These are phyloP conservation scores for Rhynchospora breviuscula DNA, from an alignment of 176 grass and related monocot species.

Conservation along the genomic window DNA sequence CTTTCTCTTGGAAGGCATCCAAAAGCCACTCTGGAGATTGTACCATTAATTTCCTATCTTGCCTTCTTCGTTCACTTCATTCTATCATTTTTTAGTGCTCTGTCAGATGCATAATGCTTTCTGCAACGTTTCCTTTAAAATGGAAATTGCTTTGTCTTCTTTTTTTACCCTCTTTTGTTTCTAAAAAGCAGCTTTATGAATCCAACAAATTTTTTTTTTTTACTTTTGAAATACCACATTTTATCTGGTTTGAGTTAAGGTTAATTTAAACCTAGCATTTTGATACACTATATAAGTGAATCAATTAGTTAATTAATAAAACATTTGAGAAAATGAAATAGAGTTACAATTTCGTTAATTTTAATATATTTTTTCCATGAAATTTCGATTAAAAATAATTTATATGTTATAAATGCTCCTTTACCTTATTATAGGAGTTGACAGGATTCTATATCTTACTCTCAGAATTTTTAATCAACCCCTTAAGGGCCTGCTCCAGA, in stretches of 20 bases:
- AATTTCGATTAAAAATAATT: too few relatives aligned
- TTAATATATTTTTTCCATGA: too few relatives aligned
- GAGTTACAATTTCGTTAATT: too few relatives aligned
- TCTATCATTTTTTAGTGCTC: slow-evolving; percentile 1
- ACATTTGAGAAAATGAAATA: too few relatives aligned
- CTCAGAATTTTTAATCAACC: too few relatives aligned
- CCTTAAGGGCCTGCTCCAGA: too few relatives aligned
- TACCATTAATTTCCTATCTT: background rate
- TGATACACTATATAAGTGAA: too few relatives aligned
- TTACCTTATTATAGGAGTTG: too few relatives aligned
- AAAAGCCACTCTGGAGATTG: background rate
- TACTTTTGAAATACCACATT: background rate
- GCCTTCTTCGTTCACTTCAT: background rate
- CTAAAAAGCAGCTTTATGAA: background rate
- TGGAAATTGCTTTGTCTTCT: background rate
- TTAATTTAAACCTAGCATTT: background rate
- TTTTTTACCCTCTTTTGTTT: background rate
- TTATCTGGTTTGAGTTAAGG: background rate
- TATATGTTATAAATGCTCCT: too few relatives aligned
- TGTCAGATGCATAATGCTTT: slow-evolving; percentile 7
- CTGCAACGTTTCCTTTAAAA: background rate
- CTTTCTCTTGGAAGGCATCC: background rate
- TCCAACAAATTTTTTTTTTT: background rate
- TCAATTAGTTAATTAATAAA: too few relatives aligned
- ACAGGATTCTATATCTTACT: too few relatives aligned